These are phyloP conservation scores for Cryptosporidium tyzzeri DNA, from an alignment of 169 alveolate species.

Conservation along the genomic window DNA sequence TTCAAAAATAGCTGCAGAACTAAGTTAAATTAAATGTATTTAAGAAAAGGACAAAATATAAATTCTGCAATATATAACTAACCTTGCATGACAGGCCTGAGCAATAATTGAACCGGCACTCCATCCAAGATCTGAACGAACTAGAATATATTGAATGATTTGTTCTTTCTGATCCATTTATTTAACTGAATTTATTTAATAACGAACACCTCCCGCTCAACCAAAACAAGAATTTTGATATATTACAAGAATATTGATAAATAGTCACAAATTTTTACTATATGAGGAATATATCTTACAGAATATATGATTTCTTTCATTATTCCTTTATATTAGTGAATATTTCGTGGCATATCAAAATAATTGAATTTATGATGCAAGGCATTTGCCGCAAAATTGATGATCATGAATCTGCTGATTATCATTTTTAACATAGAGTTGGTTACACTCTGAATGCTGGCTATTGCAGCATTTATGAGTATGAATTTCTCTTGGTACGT, in stretches of 20 bases:
- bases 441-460: slow-evolving; percentile 14
- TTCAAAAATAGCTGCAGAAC: slow-evolving; percentile 78
- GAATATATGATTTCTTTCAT: not conserved
- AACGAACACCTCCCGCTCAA: not conserved
- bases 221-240: not conserved
- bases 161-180: slow-evolving; percentile 14
- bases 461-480: not conserved
- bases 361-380: not conserved
- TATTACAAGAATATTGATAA: not conserved
- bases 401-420: slow-evolving; percentile 29
- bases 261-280: not conserved
- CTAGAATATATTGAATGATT: slow-evolving; percentile 79
- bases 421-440: not conserved
- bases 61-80: not conserved
- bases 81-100: slow-evolving; percentile 84
- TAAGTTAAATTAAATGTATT: not conserved
- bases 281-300: not conserved
- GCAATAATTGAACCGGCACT: slow-evolving; percentile 81
- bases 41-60: not conserved
- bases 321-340: not conserved
- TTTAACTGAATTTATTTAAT: not conserved
- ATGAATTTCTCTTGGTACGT: not conserved
- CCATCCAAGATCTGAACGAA: slow-evolving; percentile 81
- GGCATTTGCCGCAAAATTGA: slow-evolving; percentile 14
- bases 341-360: not conserved